These are phyloP conservation scores for Solanum neorickii DNA, from an alignment of 257 asterid species.

Conservation along the genomic window DNA sequence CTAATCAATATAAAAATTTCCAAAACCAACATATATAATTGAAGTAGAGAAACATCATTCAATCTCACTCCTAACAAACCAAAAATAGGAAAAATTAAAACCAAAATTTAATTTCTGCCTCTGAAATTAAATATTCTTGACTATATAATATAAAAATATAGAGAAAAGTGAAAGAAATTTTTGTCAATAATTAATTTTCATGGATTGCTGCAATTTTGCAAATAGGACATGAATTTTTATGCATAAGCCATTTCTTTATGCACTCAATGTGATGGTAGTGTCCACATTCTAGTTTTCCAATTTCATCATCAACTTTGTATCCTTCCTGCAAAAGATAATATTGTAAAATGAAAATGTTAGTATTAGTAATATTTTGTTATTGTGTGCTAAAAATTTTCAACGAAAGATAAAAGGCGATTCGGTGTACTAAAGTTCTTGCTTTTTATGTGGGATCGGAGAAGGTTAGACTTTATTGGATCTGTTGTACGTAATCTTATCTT, in stretches of 20 bases:
- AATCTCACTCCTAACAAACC: neutral
- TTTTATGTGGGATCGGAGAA: neutral
- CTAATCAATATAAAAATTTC: neutral
- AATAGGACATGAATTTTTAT: conserved; percentile 45
- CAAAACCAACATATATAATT: neutral
- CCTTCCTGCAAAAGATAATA: conserved; percentile 26
- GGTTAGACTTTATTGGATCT: neutral
- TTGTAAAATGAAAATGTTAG: neutral
- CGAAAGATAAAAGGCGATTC: accelerated
- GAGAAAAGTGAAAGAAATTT: neutral
- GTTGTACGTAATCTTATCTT: neutral
- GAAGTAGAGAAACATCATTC: neutral
- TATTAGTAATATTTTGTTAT: neutral
- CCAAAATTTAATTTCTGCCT: neutral
- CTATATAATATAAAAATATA: neutral
- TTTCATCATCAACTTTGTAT: conserved; percentile 19
- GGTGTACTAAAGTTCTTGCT: neutral
- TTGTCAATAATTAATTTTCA: neutral
- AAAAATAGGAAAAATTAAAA: neutral
- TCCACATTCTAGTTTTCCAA: conserved; percentile 37
- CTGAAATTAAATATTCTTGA: neutral
- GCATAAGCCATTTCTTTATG: conserved; percentile 58
- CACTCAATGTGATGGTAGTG: conserved; percentile 52
- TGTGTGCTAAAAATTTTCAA: too few relatives aligned
- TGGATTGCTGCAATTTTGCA: conserved; percentile 36